Evolutionary conservation across 179 eudicot species (phyloP).

Genomic region (Corrigiola litoralis): DNA sequence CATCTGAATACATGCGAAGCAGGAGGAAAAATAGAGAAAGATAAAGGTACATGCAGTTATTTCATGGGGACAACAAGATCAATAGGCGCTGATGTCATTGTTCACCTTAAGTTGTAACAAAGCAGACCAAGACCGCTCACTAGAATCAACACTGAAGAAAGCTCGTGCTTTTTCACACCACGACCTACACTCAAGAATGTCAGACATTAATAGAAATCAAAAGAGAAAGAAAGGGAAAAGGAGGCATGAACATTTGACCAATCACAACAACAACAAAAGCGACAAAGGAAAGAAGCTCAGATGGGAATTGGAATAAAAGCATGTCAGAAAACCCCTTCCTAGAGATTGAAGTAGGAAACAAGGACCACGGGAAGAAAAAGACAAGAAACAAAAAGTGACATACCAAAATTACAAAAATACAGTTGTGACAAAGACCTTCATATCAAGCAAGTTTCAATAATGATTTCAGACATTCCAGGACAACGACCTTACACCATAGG

Average conservation of each 20-base stretch:
- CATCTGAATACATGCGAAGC: neutral
- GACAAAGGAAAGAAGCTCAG: neutral
- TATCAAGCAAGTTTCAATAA: neutral
- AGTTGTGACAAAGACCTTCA: neutral
- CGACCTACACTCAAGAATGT: conserved; percentile 35
- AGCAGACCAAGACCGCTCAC: conserved; percentile 47
- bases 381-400: no score
- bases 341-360: neutral
- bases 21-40: neutral
- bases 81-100: neutral
- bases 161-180: conserved; percentile 68
- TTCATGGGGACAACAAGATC: neutral
- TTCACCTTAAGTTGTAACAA: conserved; percentile 68
- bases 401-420: no score
- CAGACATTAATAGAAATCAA: no score
- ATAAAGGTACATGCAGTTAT: neutral
- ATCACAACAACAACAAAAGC: neutral
- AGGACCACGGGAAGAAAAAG: neutral
- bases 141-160: conserved; percentile 44
- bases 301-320: neutral
- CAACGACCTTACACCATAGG: neutral
- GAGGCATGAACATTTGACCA: neutral
- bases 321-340: neutral
- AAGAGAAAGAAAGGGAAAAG: neutral
- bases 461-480: neutral